These are phyloP conservation scores for Ceratobasidium sp. DNA, from an alignment of 1,284 basidiomycete genomes.

Conservation along the genomic window DNA sequence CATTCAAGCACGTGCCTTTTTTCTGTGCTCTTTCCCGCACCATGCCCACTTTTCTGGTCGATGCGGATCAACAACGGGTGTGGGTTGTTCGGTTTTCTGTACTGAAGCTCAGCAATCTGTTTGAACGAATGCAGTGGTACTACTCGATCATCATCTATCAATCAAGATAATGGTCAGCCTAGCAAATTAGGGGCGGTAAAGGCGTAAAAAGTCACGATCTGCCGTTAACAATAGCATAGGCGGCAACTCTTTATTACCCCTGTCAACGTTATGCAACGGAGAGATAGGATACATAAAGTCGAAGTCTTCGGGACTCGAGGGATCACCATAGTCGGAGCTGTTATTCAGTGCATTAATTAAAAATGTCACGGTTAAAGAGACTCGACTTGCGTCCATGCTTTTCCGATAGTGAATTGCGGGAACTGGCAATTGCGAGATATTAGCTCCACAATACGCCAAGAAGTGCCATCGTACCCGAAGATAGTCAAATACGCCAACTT, in stretches of 20 bases:
- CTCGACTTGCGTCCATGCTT: slow-evolving; percentile 68
- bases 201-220: slow-evolving; percentile 66
- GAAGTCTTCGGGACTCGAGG: slow-evolving; percentile 77
- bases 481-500: slow-evolving; percentile 85
- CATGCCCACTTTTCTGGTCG: slow-evolving; percentile 83
- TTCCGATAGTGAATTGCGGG: slow-evolving; percentile 79
- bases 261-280: slow-evolving; percentile 77
- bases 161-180: background rate
- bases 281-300: slow-evolving; percentile 84
- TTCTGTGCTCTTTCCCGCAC: slow-evolving; percentile 80
- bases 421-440: slow-evolving; percentile 59
- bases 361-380: background rate
- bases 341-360: background rate
- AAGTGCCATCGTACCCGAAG: slow-evolving; percentile 65
- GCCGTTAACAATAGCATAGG: slow-evolving; percentile 77
- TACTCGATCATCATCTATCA: slow-evolving; percentile 80
- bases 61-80: slow-evolving; percentile 78
- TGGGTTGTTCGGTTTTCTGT: slow-evolving; percentile 68
- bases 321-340: slow-evolving; percentile 79
- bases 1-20: slow-evolving; percentile 62
- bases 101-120: slow-evolving; percentile 75
- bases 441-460: background rate
- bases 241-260: slow-evolving; percentile 66
- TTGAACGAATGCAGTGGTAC: slow-evolving; percentile 87
- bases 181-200: background rate